Base-by-base conservation (phyloP, 2,329 filamentous ascomycete species). In the Beauveria pseudobassiana region DNA sequence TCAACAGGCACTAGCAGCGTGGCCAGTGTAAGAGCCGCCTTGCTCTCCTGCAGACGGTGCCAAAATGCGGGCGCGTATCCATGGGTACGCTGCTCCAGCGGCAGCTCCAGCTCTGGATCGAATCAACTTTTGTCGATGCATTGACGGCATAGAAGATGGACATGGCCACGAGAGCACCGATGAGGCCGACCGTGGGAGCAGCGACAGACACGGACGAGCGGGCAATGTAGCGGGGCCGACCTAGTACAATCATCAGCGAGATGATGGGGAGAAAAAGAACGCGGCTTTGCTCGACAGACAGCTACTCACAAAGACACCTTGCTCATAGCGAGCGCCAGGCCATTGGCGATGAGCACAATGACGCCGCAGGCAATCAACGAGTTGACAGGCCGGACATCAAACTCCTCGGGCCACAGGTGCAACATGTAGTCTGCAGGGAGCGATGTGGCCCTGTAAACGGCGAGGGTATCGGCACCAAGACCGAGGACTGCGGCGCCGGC, bases 81-180 rank as follows among this genome's bases (percentile, higher is more conserved):
- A 87, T 85, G 63, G 73, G 70, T n/a, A 86, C 73, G 24, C 75
- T 67, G 9, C 74, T 72, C 84, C 85, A 87, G 64, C 82, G 82
- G 71, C 85, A 87, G 46, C 78, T 82, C 85, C 85, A 87, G 71
- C 82, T 85, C 68, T 86, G 76, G 12, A 87, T 72, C 7, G 82
- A 84, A 68, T 85, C 82, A 63, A 75, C 73, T 9, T 75, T 76
- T 16, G 72, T 72, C 3, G 84, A 86, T 20, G 77, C 71, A 65
- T 85, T 82, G 70, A 83, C 76, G 60, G 76, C 76, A 68, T 85
- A 87, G 70, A 83, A 85, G 71, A 87, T 78, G 57, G 77, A 73
- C 68, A 84, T 80, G 64, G 80, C 78, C 61, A 85, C 74, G 55
- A 86, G 69, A 45, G 81, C 78, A 14, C 70, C 71, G 53, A 73